phyloP scores from a whole-genome alignment of 1,284 basidiomycete species.

The Apiotrichum veenhuisii region DNA sequence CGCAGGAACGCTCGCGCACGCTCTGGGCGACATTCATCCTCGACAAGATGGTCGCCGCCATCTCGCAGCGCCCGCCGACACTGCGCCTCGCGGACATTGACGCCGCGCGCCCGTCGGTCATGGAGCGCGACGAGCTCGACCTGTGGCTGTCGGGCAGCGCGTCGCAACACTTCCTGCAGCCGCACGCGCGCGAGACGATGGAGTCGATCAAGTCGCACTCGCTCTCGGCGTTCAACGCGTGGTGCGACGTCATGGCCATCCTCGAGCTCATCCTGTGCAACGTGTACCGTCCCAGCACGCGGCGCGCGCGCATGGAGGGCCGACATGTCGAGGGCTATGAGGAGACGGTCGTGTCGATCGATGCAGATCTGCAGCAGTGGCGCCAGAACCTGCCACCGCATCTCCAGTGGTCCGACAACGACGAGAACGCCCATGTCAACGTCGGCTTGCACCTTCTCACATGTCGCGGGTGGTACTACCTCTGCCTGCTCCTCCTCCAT shows the following conservation, averaged over 20 bases:
- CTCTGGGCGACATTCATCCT: conserved; percentile 17
- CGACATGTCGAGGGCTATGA: conserved; percentile 19
- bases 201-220: conserved; percentile 17
- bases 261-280: conserved; percentile 19
- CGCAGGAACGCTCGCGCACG: conserved; percentile 15
- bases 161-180: conserved; percentile 8
- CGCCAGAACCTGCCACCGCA: conserved; percentile 11
- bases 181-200: conserved; percentile 11
- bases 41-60: conserved; percentile 18
- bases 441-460: conserved; percentile 16
- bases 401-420: conserved; percentile 20
- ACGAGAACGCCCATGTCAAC: conserved; percentile 10
- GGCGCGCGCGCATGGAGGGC: conserved; percentile 20
- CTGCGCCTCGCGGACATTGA: conserved; percentile 18
- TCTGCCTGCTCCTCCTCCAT: conserved; percentile 18
- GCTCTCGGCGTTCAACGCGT: conserved; percentile 14
- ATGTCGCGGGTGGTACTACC: conserved; percentile 18
- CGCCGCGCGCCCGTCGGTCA: conserved; percentile 9
- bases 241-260: conserved; percentile 19
- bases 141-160: conserved; percentile 15
- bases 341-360: conserved; percentile 17
- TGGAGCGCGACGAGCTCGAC: conserved; percentile 23
- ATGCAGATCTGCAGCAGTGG: conserved; percentile 17
- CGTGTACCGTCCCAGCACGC: conserved; percentile 18
- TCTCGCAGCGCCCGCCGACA: conserved; percentile 7